A percentile compares a stretch with the other conserved stretches of the same genome.
Evolutionary conservation across 2,329 filamentous ascomycete genomes (phyloP).

Genomic region (Claviceps cyperi): DNA sequence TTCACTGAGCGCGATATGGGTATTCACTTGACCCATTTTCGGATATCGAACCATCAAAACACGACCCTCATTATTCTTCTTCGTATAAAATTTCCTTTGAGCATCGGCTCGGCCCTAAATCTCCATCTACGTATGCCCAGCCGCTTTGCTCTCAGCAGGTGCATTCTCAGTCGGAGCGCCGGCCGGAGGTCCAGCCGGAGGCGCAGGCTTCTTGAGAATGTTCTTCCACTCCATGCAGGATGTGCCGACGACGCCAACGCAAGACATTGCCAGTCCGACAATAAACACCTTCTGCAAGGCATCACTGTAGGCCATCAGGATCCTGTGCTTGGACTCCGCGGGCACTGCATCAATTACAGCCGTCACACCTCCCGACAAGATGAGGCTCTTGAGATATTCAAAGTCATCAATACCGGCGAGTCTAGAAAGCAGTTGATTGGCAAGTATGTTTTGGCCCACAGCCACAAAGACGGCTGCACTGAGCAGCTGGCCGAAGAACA

Average conservation of each 20-base stretch:
- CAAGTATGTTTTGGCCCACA: neutral
- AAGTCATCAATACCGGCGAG: neutral
- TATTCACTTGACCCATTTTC: too few species aligned
- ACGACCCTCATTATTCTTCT: too few species aligned
- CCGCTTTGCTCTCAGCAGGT: neutral
- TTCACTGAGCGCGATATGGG: too few species aligned
- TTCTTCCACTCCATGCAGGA: slow-evolving; percentile 1
- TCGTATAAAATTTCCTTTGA: neutral
- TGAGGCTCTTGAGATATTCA: neutral
- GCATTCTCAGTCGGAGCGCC: neutral
- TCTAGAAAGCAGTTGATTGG: neutral
- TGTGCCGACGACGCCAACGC: neutral
- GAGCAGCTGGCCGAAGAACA: neutral
- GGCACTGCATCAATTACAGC: neutral
- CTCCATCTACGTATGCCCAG: neutral
- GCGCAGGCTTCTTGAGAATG: slow-evolving; percentile 1
- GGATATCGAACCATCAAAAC: too few species aligned
- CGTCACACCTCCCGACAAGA: neutral
- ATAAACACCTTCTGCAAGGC: neutral
- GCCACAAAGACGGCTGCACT: slow-evolving; percentile 11
- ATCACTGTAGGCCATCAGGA: neutral
- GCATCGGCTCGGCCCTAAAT: neutral
- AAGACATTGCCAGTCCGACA: neutral
- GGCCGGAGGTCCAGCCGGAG: neutral
- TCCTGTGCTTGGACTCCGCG: neutral